These are phyloP conservation scores for Phialophora verrucosa DNA, from an alignment of 2,329 filamentous ascomycete species.

Conservation along the genomic window DNA sequence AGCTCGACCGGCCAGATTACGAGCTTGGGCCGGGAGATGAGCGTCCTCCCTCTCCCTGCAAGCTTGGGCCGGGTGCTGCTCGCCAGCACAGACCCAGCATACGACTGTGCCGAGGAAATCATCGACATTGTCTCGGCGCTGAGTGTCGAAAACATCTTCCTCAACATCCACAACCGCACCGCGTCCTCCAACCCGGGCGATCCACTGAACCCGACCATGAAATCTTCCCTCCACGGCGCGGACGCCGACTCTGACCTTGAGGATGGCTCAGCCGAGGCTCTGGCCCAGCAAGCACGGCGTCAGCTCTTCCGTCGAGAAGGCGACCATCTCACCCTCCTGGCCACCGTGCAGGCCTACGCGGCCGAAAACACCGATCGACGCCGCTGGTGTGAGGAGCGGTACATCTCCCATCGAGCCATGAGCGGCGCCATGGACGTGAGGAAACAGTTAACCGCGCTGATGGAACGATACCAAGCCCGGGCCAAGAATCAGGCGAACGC, in stretches of 20 bases:
- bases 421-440: conserved; percentile 62
- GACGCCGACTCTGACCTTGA: conserved; percentile 24
- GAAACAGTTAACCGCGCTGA: conserved; percentile 38
- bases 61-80: conserved; percentile 81
- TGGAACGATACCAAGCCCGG: conserved; percentile 24
- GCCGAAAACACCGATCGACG: conserved; percentile 64
- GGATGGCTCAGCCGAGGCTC: conserved; percentile 15
- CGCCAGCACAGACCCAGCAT: conserved; percentile 72
- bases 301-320: conserved; percentile 66
- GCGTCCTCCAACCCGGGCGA: conserved; percentile 1
- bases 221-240: background rate
- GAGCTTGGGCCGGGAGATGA: conserved; percentile 74
- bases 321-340: conserved; percentile 67
- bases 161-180: conserved; percentile 54
- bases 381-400: conserved; percentile 63
- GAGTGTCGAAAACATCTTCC: conserved; percentile 69
- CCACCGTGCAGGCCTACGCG: conserved; percentile 65
- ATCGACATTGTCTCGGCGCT: conserved; percentile 80
- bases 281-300: conserved; percentile 60
- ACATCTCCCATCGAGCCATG: conserved; percentile 69
- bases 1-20: conserved; percentile 73
- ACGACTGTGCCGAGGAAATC: conserved; percentile 76
- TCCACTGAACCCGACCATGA: background rate
- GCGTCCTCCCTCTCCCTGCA: conserved; percentile 80
- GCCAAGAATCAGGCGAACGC: conserved; percentile 5